Base-by-base conservation (phyloP, 2,329 filamentous ascomycete genomes). In the Fusarium sp. region DNA sequence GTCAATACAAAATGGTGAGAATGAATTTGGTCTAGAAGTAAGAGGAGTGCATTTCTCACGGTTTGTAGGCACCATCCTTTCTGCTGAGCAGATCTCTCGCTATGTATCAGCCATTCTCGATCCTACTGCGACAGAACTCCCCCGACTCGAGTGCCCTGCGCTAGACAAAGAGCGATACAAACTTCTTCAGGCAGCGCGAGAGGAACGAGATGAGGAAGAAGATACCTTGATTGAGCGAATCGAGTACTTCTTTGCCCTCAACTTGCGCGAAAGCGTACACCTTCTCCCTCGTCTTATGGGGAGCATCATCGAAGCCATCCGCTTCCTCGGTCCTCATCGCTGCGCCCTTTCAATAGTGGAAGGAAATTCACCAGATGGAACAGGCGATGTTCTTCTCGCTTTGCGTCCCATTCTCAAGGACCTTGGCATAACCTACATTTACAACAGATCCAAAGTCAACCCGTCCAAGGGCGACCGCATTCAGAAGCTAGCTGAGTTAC, bases 341-440 rank as follows among this genome's bases (percentile, higher is more conserved):
- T 90, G 87, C 72, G 86, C 84, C 0, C 79, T 91, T 1, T 89
- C 87, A 1, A 85, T 90, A 24, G 83, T 90, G 14, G 88, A 90
- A 70, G 88, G 88, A 14, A 83, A 87, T 73, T 90, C 88, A 0
- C 74, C 83, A 22, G 88, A 91, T 67, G 88, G 87, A 6, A 90
- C 89, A 0, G 82, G 76, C 36, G 86, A 89, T 36, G 81, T 90
- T 9, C 82, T 91, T 2, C 64, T 79, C 2, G 79, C 81, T 0
- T 75, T 91, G 8, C 77, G 77, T 2, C 74, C 80, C 1, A 79
- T 81, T 4, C 75, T 91, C 0, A 76, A 84, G 14, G 73, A 72
- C 0, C 53, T 86, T 0, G 83, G 83, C 4, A 70, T 82, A 2
- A 66, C 71, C 1, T 90, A 88, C 74, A 80, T 83, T 67, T 83